Percentiles rank a stretch among this genome's conserved stretches.
Conservation (phyloP, 2,329 filamentous ascomycete genomes). For the Epichloe baconii region DNA sequence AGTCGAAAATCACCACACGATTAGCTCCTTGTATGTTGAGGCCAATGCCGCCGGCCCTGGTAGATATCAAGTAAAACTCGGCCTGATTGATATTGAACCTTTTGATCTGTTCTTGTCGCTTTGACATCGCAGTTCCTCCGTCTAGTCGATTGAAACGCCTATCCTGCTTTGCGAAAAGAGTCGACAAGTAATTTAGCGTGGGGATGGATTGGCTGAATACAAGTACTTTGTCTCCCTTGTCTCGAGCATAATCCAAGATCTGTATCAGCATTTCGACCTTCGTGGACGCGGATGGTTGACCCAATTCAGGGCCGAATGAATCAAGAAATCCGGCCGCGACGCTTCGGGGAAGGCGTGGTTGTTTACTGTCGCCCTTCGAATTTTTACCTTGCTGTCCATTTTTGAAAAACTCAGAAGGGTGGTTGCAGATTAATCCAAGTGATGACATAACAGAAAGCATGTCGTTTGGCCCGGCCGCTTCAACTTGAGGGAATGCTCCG, state of each 20-base stretch:
- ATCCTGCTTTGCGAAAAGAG: slow-evolving; percentile 35
- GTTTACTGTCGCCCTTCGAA: slow-evolving; percentile 5
- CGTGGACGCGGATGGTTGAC: slow-evolving; percentile 43
- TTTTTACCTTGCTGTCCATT: slow-evolving; percentile 7
- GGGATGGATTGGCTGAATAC: slow-evolving; percentile 65
- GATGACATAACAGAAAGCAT: slow-evolving; percentile 24
- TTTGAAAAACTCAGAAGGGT: slow-evolving; percentile 35
- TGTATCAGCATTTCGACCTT: slow-evolving; percentile 54
- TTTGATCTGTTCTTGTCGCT: slow-evolving; percentile 51
- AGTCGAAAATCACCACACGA: slow-evolving; percentile 77
- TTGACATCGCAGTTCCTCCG: slow-evolving; percentile 42
- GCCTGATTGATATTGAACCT: slow-evolving; percentile 48
- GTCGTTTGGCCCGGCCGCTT: slow-evolving; percentile 4
- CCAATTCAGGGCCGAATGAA: slow-evolving; percentile 27
- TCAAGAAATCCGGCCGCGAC: slow-evolving; percentile 19
- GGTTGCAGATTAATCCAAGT: slow-evolving; percentile 37
- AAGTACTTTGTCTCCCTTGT: slow-evolving; percentile 57
- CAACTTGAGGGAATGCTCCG: not conserved
- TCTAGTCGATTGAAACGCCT: slow-evolving; percentile 50
- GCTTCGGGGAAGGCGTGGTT: slow-evolving; percentile 12
- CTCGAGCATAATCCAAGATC: slow-evolving; percentile 54
- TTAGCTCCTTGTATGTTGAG: slow-evolving; percentile 77
- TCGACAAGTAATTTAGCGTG: slow-evolving; percentile 56
- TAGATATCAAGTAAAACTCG: slow-evolving; percentile 69
- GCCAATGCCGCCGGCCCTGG: slow-evolving; percentile 66